Evolutionary conservation across 805 yeast genomes (phyloP), one percentile per base, ranked within the genome.

Genomic region (Saccharomycopsis sp.): DNA sequence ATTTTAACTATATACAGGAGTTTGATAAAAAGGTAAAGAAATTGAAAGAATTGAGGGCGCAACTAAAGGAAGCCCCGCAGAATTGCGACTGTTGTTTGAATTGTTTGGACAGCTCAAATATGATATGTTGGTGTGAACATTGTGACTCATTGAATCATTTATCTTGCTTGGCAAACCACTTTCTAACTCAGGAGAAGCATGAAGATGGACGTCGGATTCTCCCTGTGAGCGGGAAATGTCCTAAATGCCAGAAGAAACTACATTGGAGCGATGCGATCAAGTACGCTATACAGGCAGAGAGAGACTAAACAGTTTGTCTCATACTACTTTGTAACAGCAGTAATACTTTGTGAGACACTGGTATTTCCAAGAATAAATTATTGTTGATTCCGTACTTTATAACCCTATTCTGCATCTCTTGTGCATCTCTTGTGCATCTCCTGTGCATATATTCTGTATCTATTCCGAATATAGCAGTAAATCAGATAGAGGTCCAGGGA

Each of bases 191-290:
- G 12, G 38, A 29, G 38, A 29, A 5, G 38, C 38, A 5, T 29
- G 38, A 7, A 7, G 38, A 29, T 29, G 38, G 38, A 29, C 38
- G 38, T 12, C 5, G 38, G 22, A 35, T 53, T 24, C 17, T 56
- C 24, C 60, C 62, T 19, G 38, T 57, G 29, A 57, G 42, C 29
- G 58, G 58, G 35, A 29, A 44, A 17, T 60, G 61, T 52, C 57
- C 57, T 12, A 25, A 22, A 23, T 55, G 58, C 53, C 25, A 47
- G 64, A 44, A 29, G 35, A 44, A 55, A 41, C 47, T 51, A 8
- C 38, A 51, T 24, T 58, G 61, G 61, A 55, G 23, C 53, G 22
- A 20, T 24, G 25, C 49, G 38, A 25, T 56, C 17, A 53, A 53
- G 23, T 14, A 24, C 14, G 47, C 29, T 19, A 53, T 19, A 20